Evolutionary conservation across 495 filamentous ascomycete genomes (phyloP), one percentile per base, ranked within the genome.

Genomic region (Neurospora discreta): DNA sequence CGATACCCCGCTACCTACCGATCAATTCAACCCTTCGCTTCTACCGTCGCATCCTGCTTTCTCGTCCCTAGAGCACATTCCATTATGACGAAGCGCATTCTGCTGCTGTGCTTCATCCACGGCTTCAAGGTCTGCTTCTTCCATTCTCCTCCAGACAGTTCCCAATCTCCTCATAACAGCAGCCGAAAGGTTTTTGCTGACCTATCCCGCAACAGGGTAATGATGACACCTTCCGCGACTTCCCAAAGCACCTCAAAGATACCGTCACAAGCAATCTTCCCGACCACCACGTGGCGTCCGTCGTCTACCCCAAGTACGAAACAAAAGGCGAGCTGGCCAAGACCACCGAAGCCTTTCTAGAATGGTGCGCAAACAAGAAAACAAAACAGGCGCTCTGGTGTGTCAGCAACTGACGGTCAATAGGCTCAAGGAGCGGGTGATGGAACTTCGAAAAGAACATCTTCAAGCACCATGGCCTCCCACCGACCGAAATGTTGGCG

Each of bases 271-370:
- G 89, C 79, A 87, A 89, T 33, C 86, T 98, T 11, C 90, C 92
- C 2, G 87, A 90, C 20, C 81, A 97, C 74, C 84, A 84, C n/a
- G 87, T 97, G 30, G 81, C 82, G 52, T 88, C 88, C 0, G 85
- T 91, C 65, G 88, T 91, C 36, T 99, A 97, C 80, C 95, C 95
- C 7, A 92, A 90, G 76, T 99, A 92, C 78, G 93, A 98, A 80
- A 99, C 95, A 6, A 87, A 90, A 74, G 95, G 95, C 1, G 94
- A 97, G 77, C 80, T 99, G 69, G 85, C 85, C 41, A 87, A 92
- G 78, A 92, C 89, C 75, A 92, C 97, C 23, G 84, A 81, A 23
- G 84, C 86, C 5, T 94, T 99, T 75, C 86, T 92, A 74, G 92
- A 93, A 82, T 99, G 95, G 94, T 93, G 80, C 18, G 8, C 23